A percentile compares a stretch with the other conserved stretches of the same genome.
These are phyloP conservation scores for Saturnispora zaruensis DNA, from an alignment of 805 yeast species.

Conservation along the genomic window DNA sequence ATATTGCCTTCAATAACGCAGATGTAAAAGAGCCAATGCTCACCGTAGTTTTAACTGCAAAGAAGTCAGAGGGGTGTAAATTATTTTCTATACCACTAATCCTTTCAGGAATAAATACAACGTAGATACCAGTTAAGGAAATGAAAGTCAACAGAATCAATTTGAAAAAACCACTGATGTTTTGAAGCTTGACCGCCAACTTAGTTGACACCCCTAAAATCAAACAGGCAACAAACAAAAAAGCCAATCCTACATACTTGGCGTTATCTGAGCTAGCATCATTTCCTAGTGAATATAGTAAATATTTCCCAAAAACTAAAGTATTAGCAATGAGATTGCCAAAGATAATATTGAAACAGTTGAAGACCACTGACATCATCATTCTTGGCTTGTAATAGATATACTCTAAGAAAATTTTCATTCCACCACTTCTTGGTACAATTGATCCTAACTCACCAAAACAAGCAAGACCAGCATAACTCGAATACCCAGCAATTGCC, in stretches of 20 bases:
- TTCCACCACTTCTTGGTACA: constrained; percentile 69
- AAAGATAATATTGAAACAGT: constrained; percentile 38
- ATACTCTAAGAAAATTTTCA: constrained; percentile 62
- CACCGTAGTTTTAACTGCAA: constrained; percentile 24
- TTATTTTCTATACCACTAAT: constrained; percentile 38
- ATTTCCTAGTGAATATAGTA: constrained; percentile 36
- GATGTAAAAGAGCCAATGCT: constrained; percentile 38
- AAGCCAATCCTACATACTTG: constrained; percentile 34
- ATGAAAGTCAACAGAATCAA: constrained; percentile 44
- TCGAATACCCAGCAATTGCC: constrained; percentile 51
- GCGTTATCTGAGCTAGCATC: constrained; percentile 29
- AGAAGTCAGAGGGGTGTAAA: constrained; percentile 27
- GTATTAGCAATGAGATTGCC: constrained; percentile 46
- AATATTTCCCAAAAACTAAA: constrained; percentile 47
- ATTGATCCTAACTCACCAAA: constrained; percentile 64
- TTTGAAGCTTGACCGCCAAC: constrained; percentile 54
- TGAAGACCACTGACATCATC: constrained; percentile 40
- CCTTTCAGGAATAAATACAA: constrained; percentile 39
- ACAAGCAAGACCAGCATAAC: constrained; percentile 59
- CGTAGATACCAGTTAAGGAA: constrained; percentile 51
- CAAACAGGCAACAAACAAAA: constrained; percentile 30
- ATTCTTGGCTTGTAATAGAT: constrained; percentile 54
- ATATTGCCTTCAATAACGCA: constrained; percentile 44
- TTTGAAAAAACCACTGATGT: constrained; percentile 54
- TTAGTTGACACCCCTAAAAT: constrained; percentile 54